Evolutionary conservation across 139 green algal species (phyloP).

Genomic region (Limnomonas spitsbergensis): DNA sequence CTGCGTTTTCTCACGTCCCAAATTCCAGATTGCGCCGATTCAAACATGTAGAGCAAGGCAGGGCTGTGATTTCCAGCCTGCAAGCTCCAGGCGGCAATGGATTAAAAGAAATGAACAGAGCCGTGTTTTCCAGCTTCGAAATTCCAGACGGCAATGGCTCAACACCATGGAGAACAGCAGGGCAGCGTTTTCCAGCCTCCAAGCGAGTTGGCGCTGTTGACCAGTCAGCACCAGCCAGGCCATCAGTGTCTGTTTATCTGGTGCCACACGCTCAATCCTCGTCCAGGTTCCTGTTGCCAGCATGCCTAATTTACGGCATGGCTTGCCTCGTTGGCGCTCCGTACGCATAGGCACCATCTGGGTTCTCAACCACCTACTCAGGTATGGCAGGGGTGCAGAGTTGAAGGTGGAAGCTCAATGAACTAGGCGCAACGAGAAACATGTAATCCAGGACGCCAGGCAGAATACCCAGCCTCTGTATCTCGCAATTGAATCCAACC

Average conservation of each 20-base stretch:
- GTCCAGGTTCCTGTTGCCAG: too few relatives aligned
- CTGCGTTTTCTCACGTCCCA: too few relatives aligned
- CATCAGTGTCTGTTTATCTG: too few relatives aligned
- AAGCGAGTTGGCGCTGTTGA: neutral
- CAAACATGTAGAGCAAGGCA: neutral
- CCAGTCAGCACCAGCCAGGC: neutral
- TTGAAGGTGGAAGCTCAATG: too few relatives aligned
- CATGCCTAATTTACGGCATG: conserved; percentile 4
- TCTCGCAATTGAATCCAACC: too few relatives aligned
- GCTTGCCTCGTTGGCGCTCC: neutral
- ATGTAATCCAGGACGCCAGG: too few relatives aligned
- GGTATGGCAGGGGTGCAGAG: neutral
- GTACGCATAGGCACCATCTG: neutral
- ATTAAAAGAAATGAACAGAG: neutral
- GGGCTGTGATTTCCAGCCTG: neutral
- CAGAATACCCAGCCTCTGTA: too few relatives aligned
- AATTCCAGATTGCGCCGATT: neutral
- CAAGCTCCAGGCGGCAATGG: neutral
- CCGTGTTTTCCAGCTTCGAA: too few relatives aligned
- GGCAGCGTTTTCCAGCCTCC: neutral
- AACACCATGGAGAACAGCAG: neutral
- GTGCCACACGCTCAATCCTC: too few relatives aligned
- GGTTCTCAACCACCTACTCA: conserved; percentile 7
- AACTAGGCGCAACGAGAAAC: too few relatives aligned
- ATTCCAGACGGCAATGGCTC: too few relatives aligned